Evolutionary conservation across 108 stramenopile species (phyloP), one percentile per base, ranked within the genome.

Genomic region (Pelagomonas calceolata): DNA sequence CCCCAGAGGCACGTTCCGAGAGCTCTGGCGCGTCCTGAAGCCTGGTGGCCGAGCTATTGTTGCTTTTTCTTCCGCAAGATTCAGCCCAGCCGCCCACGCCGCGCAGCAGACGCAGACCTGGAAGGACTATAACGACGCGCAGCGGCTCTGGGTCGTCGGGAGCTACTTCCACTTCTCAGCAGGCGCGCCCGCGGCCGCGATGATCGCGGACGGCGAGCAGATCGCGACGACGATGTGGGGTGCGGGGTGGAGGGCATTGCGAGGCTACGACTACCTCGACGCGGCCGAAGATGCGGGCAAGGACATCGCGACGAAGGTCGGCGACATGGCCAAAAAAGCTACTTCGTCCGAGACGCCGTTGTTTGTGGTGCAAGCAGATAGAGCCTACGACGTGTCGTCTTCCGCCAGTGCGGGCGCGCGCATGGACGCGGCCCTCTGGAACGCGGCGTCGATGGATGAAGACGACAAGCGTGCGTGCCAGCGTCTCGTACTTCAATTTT

Each of bases 141-240:
- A 79, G 76, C 75, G 76, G 75, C 76, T 79, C 71, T 79, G 78
- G 78, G 73, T 79, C 76, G 72, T 77, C 60, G 78, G 76, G 4
- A 75, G 74, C 39, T 75, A 60, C 64, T 75, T 75, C 76, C 69
- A 77, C 37, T 77, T 77, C 76, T 66, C 65, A 14, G 63, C 67
- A 15, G 32, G 45, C 21, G 51, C 51, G 21, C 51, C 51, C 21
- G 51, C 51, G 3, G 21, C 14, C 21, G 51, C 51, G 21, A 60
- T 60, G 51, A 26, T 60, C 51, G 14, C 51, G 51, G 12, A 5
- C 9, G 39, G 12, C 39, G 39, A 43, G 9, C 9, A 43, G 39
- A 5, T 5, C 39, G 39, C 39, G 9, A 5, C 5, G 39, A 5
- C 5, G 39, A 1, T 60, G 21, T 60, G 51, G 51, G 51, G 51